Evolutionary conservation across 768 basidiomycete genomes (phyloP), one percentile per base, ranked within the genome.

Genomic region (Lanmaoa pseudosensibilis): DNA sequence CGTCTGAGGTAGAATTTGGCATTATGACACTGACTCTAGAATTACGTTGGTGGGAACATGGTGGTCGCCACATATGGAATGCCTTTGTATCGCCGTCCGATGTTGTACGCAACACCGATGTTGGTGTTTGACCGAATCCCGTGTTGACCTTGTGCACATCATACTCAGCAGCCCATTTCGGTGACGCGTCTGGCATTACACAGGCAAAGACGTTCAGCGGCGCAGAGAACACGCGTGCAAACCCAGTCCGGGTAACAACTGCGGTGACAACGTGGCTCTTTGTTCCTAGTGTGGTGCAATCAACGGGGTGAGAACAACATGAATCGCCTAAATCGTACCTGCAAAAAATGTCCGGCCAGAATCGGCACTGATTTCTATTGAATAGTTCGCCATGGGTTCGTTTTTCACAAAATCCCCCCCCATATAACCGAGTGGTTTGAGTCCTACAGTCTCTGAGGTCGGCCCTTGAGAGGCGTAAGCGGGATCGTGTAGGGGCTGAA

Each of bases 201-300:
- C 30, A 50, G 23, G 7, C 34, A 5, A 4, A 19, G 12, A 47
- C 0, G 0, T 7, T 34, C 44, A 58, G 18, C 9, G 50, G 56
- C 5, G 16, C 49, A 10, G 48, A 46, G 25, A 57, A 59, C 2
- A 19, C 52, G 30, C 54, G 68, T 18, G 52, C 52, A 27, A 32
- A 23, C 15, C 60, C 60, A n/a, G 54, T 67, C 39, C 60, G 41
- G 13, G 57, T 56, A 21, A 69, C 8, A 47, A 51, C 15, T 15
- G 46, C 46, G 0, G 52, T 45, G 15, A 50, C 10, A 9, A 15
- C 9, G 8, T 50, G 56, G 41, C 3, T 9, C 34, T 49, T 48
- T 23, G 10, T 19, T 46, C 30, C 19, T 47, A 33, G 25, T 18
- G 43, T 27, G 9, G 5, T 18, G 15, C 4, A 27, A 27, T 44